A percentile compares a stretch with the other conserved stretches of the same genome.
Conservation (phyloP, 75 land plant genomes). For the Ceratopteris richardii region DNA sequence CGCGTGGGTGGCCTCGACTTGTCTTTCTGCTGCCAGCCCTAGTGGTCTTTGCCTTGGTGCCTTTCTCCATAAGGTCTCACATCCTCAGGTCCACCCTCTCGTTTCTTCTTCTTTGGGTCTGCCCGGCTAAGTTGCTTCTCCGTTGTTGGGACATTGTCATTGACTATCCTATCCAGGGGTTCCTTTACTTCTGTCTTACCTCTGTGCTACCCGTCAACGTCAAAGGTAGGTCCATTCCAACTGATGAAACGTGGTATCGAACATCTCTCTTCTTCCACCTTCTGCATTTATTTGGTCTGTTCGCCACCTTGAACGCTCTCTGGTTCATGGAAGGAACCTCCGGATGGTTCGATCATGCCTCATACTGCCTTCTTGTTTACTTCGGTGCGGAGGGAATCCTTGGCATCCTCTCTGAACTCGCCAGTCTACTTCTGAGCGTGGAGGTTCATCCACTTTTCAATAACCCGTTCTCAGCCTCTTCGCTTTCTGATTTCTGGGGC, state of each 20-base stretch:
- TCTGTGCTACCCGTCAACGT: neutral
- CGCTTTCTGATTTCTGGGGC: constrained; percentile 81
- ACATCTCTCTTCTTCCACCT: neutral
- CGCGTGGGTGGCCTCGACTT: constrained; percentile 43
- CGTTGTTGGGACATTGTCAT: constrained; percentile 51
- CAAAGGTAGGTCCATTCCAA: neutral
- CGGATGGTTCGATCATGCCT: constrained; percentile 8
- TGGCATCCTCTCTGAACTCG: constrained; percentile 20
- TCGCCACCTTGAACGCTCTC: neutral
- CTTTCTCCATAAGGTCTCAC: constrained; percentile 23
- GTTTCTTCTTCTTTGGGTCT: constrained; percentile 58
- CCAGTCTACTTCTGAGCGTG: constrained; percentile 20
- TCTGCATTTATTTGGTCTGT: neutral
- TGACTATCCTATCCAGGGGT: constrained; percentile 15
- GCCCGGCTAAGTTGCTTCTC: constrained; percentile 58
- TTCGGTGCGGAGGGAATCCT: constrained; percentile 29
- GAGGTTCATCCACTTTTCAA: constrained; percentile 49
- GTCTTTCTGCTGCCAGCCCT: constrained; percentile 37
- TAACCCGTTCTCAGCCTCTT: constrained; percentile 54
- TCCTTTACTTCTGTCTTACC: constrained; percentile 24
- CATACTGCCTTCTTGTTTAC: constrained; percentile 36
- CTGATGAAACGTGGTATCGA: too few relatives aligned
- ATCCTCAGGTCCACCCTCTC: constrained; percentile 27
- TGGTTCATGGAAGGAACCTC: neutral
- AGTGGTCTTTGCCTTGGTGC: constrained; percentile 30